Percentiles rank a stretch among this genome's conserved stretches.
These are phyloP conservation scores for Auriscalpium orientale DNA, from an alignment of 768 basidiomycete genomes.

Conservation along the genomic window DNA sequence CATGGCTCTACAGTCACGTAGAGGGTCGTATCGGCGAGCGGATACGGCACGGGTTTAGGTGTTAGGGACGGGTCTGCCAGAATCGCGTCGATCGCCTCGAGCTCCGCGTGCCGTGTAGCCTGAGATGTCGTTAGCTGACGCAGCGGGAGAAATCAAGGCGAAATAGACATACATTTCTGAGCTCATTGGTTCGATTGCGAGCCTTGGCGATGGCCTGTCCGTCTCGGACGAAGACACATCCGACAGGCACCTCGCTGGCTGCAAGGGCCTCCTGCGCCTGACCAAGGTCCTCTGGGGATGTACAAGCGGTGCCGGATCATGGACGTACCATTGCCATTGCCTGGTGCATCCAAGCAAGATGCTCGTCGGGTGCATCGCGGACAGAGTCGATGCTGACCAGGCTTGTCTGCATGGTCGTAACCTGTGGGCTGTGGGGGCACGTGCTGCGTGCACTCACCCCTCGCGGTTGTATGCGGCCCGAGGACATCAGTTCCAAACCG, in stretches of 20 bases:
- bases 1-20: constrained; percentile 99
- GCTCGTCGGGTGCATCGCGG: constrained; percentile 15
- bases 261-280: constrained; percentile 83
- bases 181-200: constrained; percentile 90
- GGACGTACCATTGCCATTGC: constrained; percentile 72
- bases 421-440: too few relatives aligned
- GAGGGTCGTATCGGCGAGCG: constrained; percentile 71
- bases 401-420: neutral
- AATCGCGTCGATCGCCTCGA: constrained; percentile 91
- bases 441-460: too few relatives aligned
- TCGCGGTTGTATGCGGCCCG: too few relatives aligned
- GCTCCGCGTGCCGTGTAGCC: constrained; percentile 96
- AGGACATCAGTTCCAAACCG: too few relatives aligned
- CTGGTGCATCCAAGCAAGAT: constrained; percentile 70
- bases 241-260: constrained; percentile 89
- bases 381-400: neutral
- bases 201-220: constrained; percentile 75
- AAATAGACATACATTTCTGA: constrained; percentile 62
- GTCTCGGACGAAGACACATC: constrained; percentile 87
- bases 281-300: neutral
- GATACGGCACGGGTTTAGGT: constrained; percentile 41
- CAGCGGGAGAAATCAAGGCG: too few relatives aligned
- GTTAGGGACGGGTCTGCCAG: constrained; percentile 56
- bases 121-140: constrained; percentile 22
- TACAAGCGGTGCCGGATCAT: neutral